Conservation (phyloP, 257 asterid species). For the Petrea volubilis region DNA sequence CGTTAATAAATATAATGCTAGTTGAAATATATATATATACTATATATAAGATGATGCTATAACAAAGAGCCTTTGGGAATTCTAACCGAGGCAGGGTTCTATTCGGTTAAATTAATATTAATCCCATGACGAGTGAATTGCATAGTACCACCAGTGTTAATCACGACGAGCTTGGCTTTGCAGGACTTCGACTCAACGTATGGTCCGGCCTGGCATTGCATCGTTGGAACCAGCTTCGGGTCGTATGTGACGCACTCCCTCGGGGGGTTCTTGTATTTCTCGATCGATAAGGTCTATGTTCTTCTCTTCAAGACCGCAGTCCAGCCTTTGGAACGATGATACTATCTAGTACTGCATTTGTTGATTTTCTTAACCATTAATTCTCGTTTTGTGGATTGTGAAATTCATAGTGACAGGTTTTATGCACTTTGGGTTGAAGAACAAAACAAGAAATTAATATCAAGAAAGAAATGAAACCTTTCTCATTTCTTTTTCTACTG, state of each 20-base stretch:
- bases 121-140: too few species aligned
- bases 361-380: neutral
- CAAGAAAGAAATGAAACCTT: neutral
- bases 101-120: too few species aligned
- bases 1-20: neutral
- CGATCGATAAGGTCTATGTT: slow-evolving; percentile 73
- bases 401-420: slow-evolving; percentile 1
- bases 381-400: slow-evolving; percentile 5
- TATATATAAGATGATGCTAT: too few species aligned
- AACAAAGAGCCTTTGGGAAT: too few species aligned
- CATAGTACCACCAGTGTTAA: too few species aligned
- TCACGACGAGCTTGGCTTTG: neutral
- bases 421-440: neutral
- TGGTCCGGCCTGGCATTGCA: slow-evolving; percentile 97
- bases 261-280: slow-evolving; percentile 89
- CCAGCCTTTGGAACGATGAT: slow-evolving; percentile 58
- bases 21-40: too few species aligned
- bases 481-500: too few species aligned
- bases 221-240: slow-evolving; percentile 84
- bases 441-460: neutral
- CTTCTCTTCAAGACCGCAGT: slow-evolving; percentile 89
- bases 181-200: slow-evolving; percentile 80
- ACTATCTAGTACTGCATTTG: neutral
- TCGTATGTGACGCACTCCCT: slow-evolving; percentile 84
- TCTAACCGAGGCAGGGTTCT: too few species aligned